A percentile compares a stretch with the other conserved stretches of the same genome.
Conservation (phyloP, 139 green algal genomes). For the Micractinium conductrix region DNA sequence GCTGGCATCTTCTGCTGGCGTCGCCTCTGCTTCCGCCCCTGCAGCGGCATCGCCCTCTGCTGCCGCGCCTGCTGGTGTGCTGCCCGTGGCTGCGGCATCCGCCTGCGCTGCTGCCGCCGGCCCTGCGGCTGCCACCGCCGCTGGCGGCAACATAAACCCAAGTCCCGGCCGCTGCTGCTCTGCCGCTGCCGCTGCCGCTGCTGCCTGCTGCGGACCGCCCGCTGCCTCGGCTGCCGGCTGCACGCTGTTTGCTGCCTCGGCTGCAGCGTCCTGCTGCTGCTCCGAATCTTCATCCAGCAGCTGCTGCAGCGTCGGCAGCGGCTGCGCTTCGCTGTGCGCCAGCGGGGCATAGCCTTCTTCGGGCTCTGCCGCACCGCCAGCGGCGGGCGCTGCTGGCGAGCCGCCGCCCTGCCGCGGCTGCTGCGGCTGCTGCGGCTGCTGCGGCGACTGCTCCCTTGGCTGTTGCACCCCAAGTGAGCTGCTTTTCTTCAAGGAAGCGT, state of each 20-base stretch:
- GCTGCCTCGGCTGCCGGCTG: too few species aligned
- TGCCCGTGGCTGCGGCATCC: neutral
- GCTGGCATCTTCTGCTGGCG: neutral
- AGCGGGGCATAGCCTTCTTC: too few species aligned
- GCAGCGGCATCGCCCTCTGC: neutral
- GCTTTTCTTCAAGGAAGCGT: neutral
- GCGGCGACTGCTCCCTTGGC: neutral
- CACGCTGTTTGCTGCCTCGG: too few species aligned
- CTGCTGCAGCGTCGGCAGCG: neutral
- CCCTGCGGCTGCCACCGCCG: neutral
- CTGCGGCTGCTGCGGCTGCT: neutral
- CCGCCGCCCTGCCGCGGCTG: neutral
- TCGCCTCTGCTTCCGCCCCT: neutral
- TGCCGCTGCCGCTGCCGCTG: too few species aligned
- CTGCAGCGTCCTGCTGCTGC: too few species aligned
- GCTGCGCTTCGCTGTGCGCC: neutral
- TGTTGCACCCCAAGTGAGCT: neutral
- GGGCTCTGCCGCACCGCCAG: neutral
- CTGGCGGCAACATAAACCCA: neutral
- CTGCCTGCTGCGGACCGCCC: too few species aligned
- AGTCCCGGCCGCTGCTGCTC: neutral
- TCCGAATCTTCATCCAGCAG: neutral
- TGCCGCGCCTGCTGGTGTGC: neutral
- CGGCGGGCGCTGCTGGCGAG: neutral
- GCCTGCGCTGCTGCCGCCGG: neutral